Base-by-base conservation (phyloP, 2,329 filamentous ascomycete species). In the Colletotrichum higginsianum region DNA sequence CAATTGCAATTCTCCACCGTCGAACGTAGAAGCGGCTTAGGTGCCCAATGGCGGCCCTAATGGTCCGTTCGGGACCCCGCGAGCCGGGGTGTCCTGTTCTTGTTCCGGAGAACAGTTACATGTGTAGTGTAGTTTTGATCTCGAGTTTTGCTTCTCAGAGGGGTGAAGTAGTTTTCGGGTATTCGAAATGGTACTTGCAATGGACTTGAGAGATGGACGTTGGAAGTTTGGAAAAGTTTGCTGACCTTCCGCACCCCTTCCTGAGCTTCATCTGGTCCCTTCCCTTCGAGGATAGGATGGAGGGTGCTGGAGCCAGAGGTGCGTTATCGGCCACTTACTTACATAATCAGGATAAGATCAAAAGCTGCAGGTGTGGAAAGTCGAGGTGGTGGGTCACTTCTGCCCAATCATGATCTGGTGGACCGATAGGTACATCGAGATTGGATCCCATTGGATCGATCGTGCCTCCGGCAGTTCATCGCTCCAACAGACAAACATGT, bases 31-130 rank as follows among this genome's bases (percentile, higher is more conserved):
- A 50, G 47, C 60, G 53, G 56, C 42, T 38, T 72, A 40, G 53
- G 47, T 70, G 66, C 69, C 69, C 66, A 42, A 72, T 70, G 61
- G 60, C 66, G 52, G 69, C 66, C 69, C 60, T 70, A 72, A 56
- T 72, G 66, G 66, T 53, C 66, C 66, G 44, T 55, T 26, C 35
- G 21, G 30, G 4, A 18, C n/a, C 13, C 18, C 47, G 16, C 8
- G 46, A 58, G 47, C 70, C 16, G 44, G 70, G 70, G 23, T 69
- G 23, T 46, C 50, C 62, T 49, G 15, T 55, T 55, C 52, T 56
- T 6, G 40, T 61, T 56, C 55, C 38, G 35, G 23, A 30, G 18
- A 50, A 38, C 63, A 18, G 11, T 60, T 44, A 15, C 44, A 47
- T 38, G 35, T 11, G 2, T 38, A 11, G 35, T 40, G 15, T 2